phyloP scores from a whole-genome alignment of 2,329 filamentous ascomycete species.

The Colletotrichum navitas region DNA sequence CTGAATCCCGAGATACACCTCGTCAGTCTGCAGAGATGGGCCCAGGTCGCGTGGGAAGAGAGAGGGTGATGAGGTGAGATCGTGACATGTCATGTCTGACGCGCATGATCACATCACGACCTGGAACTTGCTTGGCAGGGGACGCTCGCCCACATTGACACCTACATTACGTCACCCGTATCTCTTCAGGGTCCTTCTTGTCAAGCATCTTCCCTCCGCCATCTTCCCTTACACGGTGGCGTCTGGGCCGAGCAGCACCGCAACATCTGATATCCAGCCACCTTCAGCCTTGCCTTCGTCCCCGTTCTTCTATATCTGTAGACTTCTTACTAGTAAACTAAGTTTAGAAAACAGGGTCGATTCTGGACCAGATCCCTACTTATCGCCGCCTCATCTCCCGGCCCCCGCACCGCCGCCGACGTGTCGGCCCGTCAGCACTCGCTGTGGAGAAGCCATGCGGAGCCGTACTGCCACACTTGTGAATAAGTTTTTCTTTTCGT shows the following conservation, averaged over 20 bases:
- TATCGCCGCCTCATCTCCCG: slow-evolving; percentile 9
- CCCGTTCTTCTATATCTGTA: neutral
- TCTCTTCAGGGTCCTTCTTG: neutral
- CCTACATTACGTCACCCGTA: slow-evolving; percentile 34
- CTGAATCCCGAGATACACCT: neutral
- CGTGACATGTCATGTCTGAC: slow-evolving; percentile 14
- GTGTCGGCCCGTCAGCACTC: slow-evolving; percentile 11
- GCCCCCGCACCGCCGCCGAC: slow-evolving; percentile 5
- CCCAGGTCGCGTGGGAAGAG: neutral
- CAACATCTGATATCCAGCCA: neutral
- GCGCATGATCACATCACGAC: slow-evolving; percentile 35
- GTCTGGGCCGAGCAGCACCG: slow-evolving; percentile 1
- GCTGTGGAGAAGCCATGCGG: neutral
- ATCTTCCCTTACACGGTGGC: slow-evolving; percentile 13
- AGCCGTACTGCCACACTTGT: neutral
- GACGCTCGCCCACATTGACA: slow-evolving; percentile 22
- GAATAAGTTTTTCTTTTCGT: neutral
- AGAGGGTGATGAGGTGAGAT: slow-evolving; percentile 22
- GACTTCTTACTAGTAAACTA: neutral
- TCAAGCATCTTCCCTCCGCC: slow-evolving; percentile 34
- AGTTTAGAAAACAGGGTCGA: neutral
- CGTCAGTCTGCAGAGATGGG: neutral
- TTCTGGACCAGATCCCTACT: neutral
- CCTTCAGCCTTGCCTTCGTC: neutral
- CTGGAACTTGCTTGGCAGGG: slow-evolving; percentile 28